Evolutionary conservation across 2,329 filamentous ascomycete species (phyloP).

Genomic region (Aspergillus sp.): DNA sequence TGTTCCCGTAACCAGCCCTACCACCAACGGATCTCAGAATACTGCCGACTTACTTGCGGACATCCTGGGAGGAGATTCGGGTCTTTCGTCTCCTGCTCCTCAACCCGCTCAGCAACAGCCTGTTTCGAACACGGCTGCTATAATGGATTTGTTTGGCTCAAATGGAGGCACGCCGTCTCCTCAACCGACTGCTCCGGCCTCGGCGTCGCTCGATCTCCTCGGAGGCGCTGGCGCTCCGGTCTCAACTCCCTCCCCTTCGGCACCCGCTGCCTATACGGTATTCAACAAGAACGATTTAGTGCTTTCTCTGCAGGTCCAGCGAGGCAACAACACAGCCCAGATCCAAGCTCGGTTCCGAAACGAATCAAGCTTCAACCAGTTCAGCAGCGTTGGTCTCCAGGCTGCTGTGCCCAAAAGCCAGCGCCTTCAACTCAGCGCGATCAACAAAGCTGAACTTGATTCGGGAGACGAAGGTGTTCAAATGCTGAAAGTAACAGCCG

Average conservation of each 20-base stretch:
- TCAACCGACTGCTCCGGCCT: conserved; percentile 46
- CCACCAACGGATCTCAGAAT: conserved; percentile 61
- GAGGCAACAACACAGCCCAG: conserved; percentile 77
- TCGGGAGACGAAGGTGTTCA: conserved; percentile 83
- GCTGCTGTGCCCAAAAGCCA: conserved; percentile 96
- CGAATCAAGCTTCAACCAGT: conserved; percentile 60
- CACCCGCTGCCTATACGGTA: conserved; percentile 61
- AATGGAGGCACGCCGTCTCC: conserved; percentile 49
- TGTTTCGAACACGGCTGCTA: conserved; percentile 64
- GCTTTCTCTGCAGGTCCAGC: conserved; percentile 79
- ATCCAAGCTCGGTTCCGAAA: conserved; percentile 84
- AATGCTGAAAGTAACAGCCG: conserved; percentile 80
- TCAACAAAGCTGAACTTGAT: conserved; percentile 75
- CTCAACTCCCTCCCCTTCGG: conserved; percentile 45
- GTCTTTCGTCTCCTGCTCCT: conserved; percentile 55
- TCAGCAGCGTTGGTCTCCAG: conserved; percentile 80
- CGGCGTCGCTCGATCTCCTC: conserved; percentile 35
- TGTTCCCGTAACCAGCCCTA: conserved; percentile 58
- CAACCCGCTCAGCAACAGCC: conserved; percentile 53
- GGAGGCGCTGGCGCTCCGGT: conserved; percentile 52
- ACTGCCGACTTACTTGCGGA: conserved; percentile 88
- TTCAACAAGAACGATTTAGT: conserved; percentile 85
- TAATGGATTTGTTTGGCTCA: conserved; percentile 83
- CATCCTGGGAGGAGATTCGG: conserved; percentile 75
- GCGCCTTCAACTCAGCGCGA: conserved; percentile 86